Conservation (phyloP, 331 rosid species). For the Malus hybrid region DNA sequence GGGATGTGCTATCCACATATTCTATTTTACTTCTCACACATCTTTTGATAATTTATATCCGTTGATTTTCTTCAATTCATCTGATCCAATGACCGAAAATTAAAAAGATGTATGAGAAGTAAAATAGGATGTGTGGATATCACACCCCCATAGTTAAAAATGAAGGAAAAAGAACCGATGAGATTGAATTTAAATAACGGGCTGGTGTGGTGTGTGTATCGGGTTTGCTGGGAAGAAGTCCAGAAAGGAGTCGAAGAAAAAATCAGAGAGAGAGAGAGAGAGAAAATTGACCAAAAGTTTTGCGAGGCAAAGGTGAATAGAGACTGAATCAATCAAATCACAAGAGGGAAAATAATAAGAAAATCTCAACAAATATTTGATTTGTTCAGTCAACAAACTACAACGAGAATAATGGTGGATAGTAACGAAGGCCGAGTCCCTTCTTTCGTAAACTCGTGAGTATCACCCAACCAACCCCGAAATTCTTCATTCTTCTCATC, state of each 20-base stretch:
- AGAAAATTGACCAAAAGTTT: neutral
- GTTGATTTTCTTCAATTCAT: too few species aligned
- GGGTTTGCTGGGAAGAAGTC: too few species aligned
- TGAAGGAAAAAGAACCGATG: too few species aligned
- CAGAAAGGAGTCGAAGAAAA: neutral
- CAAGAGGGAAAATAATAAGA: neutral
- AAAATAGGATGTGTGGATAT: too few species aligned
- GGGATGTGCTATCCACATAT: too few species aligned
- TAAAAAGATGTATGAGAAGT: too few species aligned
- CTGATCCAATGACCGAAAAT: too few species aligned
- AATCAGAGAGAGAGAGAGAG: neutral
- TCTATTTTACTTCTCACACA: too few species aligned
- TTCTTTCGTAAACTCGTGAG: conserved; percentile 14
- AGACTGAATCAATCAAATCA: neutral
- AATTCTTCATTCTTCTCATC: conserved; percentile 1
- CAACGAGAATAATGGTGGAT: conserved; percentile 5
- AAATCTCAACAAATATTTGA: neutral
- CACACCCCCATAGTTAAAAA: too few species aligned
- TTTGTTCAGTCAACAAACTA: conserved; percentile 28
- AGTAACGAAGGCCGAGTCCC: conserved; percentile 4
- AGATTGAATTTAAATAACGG: too few species aligned
- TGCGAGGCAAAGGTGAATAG: neutral
- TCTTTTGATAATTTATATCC: too few species aligned
- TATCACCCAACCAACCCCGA: neutral
- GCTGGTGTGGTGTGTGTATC: too few species aligned